Evolutionary conservation across 2,329 filamentous ascomycete genomes (phyloP).

Genomic region (Fusarium continuum): DNA sequence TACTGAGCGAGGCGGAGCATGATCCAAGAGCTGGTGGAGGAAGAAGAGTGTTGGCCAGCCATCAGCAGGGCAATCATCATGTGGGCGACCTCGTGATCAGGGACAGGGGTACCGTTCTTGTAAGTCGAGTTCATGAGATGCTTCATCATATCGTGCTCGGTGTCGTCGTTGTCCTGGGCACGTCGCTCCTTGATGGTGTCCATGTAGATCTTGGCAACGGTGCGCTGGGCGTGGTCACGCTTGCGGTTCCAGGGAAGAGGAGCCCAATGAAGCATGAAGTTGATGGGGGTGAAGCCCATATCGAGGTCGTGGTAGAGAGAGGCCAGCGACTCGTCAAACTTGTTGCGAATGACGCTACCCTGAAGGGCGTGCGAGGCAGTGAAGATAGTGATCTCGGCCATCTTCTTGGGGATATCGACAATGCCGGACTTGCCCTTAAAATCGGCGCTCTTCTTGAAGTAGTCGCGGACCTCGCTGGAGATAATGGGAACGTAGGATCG

Average conservation of each 20-base stretch:
- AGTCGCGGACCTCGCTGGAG: constrained; percentile 75
- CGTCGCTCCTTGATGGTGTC: constrained; percentile 81
- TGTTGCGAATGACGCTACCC: constrained; percentile 81
- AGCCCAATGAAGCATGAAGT: constrained; percentile 90
- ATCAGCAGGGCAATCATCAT: constrained; percentile 96
- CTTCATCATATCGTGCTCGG: constrained; percentile 82
- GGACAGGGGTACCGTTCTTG: constrained; percentile 82
- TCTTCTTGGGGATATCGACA: constrained; percentile 76
- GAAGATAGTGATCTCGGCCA: constrained; percentile 90
- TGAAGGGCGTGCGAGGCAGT: constrained; percentile 88
- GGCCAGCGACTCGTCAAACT: constrained; percentile 83
- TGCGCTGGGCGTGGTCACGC: constrained; percentile 81
- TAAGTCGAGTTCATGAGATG: constrained; percentile 87
- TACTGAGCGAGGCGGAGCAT: constrained; percentile 80
- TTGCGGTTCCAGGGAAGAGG: constrained; percentile 88
- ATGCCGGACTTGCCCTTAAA: constrained; percentile 76
- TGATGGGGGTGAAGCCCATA: constrained; percentile 88
- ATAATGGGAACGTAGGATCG: constrained; percentile 82
- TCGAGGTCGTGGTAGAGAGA: constrained; percentile 88
- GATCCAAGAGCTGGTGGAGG: constrained; percentile 86
- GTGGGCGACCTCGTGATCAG: constrained; percentile 85
- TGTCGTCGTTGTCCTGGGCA: constrained; percentile 58
- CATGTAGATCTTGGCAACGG: constrained; percentile 83
- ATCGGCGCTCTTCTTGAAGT: constrained; percentile 71
- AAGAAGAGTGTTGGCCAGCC: constrained; percentile 90